Percentiles rank a stretch among this genome's conserved stretches.
Evolutionary conservation across 768 basidiomycete genomes (phyloP).

Genomic region (Pleurotus eryngii): DNA sequence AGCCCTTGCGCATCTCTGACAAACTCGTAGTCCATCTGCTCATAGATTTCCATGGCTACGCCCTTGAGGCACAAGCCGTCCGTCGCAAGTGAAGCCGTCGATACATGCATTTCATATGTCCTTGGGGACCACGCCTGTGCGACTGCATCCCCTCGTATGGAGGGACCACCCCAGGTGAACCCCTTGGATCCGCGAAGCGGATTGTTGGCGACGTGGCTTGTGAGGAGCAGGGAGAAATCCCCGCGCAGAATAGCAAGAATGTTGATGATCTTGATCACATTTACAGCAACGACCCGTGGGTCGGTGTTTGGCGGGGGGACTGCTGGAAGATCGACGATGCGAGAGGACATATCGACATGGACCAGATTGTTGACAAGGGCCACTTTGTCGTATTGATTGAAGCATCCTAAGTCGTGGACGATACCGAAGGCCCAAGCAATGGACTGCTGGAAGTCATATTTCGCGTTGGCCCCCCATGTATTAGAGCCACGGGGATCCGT

Average conservation of each 20-base stretch:
- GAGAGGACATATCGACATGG: neutral
- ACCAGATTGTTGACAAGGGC: slow-evolving; percentile 2
- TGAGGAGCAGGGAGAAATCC: slow-evolving; percentile 3
- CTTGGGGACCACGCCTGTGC: neutral
- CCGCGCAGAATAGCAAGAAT: neutral
- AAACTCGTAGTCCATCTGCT: neutral
- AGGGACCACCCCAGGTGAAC: neutral
- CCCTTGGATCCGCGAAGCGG: neutral
- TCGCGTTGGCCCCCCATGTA: neutral
- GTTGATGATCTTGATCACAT: slow-evolving; percentile 1
- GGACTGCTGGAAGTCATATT: neutral
- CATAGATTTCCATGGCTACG: neutral
- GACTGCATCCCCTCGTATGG: neutral
- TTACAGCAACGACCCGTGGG: neutral
- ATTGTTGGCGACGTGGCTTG: neutral
- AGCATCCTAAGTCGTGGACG: slow-evolving; percentile 4
- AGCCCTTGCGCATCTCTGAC: neutral
- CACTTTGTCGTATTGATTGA: slow-evolving; percentile 7
- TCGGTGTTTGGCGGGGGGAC: neutral
- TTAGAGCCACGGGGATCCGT: slow-evolving; percentile 2
- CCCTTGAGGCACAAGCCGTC: neutral
- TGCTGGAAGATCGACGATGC: slow-evolving; percentile 1
- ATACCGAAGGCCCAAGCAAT: slow-evolving; percentile 5
- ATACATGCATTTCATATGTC: neutral
- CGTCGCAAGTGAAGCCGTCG: neutral